Percentiles rank a stretch among this genome's conserved stretches.
phyloP scores from a whole-genome alignment of 116 monocot species.

The Iris pallida region DNA sequence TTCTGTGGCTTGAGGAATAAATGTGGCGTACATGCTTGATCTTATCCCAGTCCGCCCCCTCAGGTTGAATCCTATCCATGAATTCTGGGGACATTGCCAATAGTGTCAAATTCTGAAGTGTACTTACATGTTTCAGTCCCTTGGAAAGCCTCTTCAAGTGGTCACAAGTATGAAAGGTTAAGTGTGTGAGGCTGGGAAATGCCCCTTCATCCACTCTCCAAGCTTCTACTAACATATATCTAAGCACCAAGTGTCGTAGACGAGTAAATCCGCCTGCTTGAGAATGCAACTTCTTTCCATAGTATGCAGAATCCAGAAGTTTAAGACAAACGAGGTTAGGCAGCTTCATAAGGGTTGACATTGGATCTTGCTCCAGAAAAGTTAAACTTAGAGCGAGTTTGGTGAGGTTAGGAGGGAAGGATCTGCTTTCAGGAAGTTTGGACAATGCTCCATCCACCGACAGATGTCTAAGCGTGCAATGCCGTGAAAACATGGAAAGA shows the following conservation, averaged over 20 bases:
- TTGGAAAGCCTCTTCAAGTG: no score
- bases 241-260: neutral
- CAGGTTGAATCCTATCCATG: no score
- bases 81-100: no score
- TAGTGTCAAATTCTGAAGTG: no score
- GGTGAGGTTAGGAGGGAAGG: constrained; percentile 5
- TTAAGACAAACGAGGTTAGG: constrained; percentile 4
- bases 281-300: constrained; percentile 10
- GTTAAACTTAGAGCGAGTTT: neutral
- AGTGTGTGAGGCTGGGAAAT: neutral
- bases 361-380: neutral
- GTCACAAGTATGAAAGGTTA: no score
- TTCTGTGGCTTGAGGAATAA: no score
- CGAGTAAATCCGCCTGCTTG: constrained; percentile 6
- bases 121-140: no score
- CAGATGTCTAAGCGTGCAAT: no score
- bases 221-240: neutral
- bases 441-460: neutral
- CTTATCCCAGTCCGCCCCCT: no score
- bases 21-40: no score
- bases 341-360: constrained; percentile 8
- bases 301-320: neutral
- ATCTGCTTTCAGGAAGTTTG: neutral
- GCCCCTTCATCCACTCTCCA: constrained; percentile 16
- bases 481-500: no score